Conservation (phyloP, 2,329 filamentous ascomycete species). For the Waltergamsia citrina region DNA sequence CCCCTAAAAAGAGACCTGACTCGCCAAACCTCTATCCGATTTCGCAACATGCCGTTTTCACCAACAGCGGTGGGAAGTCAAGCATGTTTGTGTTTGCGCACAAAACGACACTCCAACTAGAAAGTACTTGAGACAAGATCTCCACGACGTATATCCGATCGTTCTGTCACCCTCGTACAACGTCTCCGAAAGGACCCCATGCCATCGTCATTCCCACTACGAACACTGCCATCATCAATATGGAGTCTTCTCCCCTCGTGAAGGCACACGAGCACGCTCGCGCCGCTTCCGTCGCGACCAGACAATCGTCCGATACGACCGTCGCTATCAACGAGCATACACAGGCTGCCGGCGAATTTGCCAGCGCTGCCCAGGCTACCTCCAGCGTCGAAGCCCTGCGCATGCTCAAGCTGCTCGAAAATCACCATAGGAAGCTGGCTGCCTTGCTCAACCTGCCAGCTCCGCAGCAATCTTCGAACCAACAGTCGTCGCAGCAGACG, state of each 20-base stretch:
- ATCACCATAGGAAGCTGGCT: conserved; percentile 78
- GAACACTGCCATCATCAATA: conserved; percentile 15
- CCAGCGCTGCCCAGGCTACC: conserved; percentile 68
- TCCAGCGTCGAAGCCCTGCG: conserved; percentile 64
- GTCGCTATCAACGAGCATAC: conserved; percentile 84
- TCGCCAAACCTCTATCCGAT: no score
- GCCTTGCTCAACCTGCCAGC: conserved; percentile 67
- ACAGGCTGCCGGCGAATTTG: conserved; percentile 79
- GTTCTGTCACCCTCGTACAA: no score
- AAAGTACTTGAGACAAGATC: no score
- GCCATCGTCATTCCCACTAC: no score
- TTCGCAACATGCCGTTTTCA: no score
- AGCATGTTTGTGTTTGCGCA: no score
- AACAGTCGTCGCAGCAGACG: conserved; percentile 10
- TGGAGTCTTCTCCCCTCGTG: conserved; percentile 27
- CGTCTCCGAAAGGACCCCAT: no score
- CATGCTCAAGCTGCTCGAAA: conserved; percentile 75
- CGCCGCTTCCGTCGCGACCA: conserved; percentile 72
- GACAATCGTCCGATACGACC: conserved; percentile 54
- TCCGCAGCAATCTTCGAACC: conserved; percentile 24
- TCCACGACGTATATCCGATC: no score
- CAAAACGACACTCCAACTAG: no score
- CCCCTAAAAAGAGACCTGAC: no score
- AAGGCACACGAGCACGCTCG: conserved; percentile 84
- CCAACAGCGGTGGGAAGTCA: no score